Evolutionary conservation across 805 yeast species (phyloP).

Genomic region (Komagataella kurtzmanii): DNA sequence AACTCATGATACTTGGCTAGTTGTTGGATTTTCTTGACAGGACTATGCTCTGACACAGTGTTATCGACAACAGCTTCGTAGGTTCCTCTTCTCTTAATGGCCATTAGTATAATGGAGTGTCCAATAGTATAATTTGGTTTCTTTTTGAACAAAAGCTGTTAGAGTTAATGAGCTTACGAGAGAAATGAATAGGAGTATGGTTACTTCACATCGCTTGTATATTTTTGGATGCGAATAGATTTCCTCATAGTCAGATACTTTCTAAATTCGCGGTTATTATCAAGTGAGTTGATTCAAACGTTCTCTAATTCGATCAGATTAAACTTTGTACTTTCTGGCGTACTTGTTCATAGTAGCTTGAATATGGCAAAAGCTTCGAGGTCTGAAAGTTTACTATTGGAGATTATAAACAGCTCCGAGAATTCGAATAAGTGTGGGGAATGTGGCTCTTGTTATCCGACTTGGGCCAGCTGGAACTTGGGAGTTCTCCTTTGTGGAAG

Average conservation of each 20-base stretch:
- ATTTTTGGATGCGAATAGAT: no score
- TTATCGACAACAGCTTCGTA: background rate
- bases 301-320: no score
- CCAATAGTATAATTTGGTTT: no score
- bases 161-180: background rate
- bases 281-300: no score
- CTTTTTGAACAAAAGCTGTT: background rate
- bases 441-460: slow-evolving; percentile 57
- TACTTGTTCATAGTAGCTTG: background rate
- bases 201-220: no score
- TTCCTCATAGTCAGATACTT: no score
- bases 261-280: no score
- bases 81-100: background rate
- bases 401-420: slow-evolving; percentile 40
- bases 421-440: slow-evolving; percentile 72
- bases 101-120: background rate
- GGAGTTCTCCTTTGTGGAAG: slow-evolving; percentile 75
- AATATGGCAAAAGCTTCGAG: slow-evolving; percentile 1
- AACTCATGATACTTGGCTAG: slow-evolving; percentile 25
- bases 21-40: background rate
- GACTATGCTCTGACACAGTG: background rate
- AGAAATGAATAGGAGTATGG: no score
- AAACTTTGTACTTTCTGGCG: no score
- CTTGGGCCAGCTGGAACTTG: slow-evolving; percentile 31
- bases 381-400: slow-evolving; percentile 29